Evolutionary conservation across 1,284 basidiomycete genomes (phyloP), one percentile per base, ranked within the genome.

Genomic region (Moniliophthora roreri): DNA sequence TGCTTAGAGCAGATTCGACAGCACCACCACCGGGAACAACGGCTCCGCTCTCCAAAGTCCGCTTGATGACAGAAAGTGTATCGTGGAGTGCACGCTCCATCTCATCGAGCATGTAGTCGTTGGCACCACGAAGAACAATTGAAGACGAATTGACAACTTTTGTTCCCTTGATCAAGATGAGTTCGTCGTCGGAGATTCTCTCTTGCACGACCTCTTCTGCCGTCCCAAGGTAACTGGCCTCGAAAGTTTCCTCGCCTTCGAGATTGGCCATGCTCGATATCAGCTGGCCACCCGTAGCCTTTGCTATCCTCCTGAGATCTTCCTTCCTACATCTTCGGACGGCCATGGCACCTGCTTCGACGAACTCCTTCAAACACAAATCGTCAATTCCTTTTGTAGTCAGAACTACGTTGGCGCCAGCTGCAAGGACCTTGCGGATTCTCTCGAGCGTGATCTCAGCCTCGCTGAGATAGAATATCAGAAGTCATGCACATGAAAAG

Each of bases 351-450:
- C 97, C 97, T 13, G 95, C 96, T 75, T 99, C 97, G 52, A 99
- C 93, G 66, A 99, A 99, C 75, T 99, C 97, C 71, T 99, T 99
- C 63, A 99, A 76, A 69, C 95, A 97, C 28, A 99, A 79, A 67
- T 99, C 97, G 66, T 99, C 97, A 63, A 99, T 99, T 48, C 97
- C 97, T 73, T 99, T 99, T 35, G 97, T 99, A 23, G 97, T 99
- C 53, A 99, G 76, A 44, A 99, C 86, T 57, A 99, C 97, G 65
- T 99, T 99, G 40, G 97, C 97, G 49, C 97, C 97, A 4, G 96
- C 81, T 11, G 89, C 95, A 44, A 99, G 80, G 63, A 99, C 97
- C 79, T 98, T 99, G 63, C 93, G 86, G 59, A 99, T 91, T 49
- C 95, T 85, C 73, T 99, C 97, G 28, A 99, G 78, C 1, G 94